Base-by-base conservation (phyloP, 208 protist species). In the Crithidia bombi region DNA sequence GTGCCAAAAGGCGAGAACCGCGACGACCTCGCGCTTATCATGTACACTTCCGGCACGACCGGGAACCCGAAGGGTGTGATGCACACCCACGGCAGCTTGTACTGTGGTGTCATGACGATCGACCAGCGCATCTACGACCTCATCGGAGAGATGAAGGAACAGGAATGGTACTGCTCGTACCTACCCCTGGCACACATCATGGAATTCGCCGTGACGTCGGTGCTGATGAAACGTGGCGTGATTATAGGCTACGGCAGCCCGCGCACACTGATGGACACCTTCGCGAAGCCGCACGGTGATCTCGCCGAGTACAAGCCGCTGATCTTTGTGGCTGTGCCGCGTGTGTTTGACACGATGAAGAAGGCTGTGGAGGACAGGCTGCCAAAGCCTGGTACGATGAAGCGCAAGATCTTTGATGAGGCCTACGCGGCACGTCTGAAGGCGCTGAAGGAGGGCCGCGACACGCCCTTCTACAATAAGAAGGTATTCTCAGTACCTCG, bases 151-250 rank as follows among this genome's bases (percentile, higher is more conserved):
- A 63, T 69, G 26, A 81, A 58, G 49, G 73, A 79, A 38, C 83
- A 96, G 56, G 83, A 83, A 62, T 81, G 74, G 78, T 94, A 96
- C 73, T 86, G 95, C 56, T 89, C 91, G 3, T 98, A 97, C 67
- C 74, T 98, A 0, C 94, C 94, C 12, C 63, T 97, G 6, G 94
- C 92, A n/a, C 94, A 98, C 81, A 96, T 98, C 69, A 90, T 98
- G 72, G 94, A 98, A 75, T 63, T 96, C 9, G 76, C 75, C 12
- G 89, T 91, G 39, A 64, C 88, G 30, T 85, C 61, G 15, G 65
- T 91, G 50, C 68, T 97, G 25, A 71, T 97, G 61, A 62, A 69
- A 35, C 75, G 85, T 19, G 93, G 90, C 28, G 75, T 76, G 43
- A 69, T 84, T 39, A 82, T 95, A 69, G 82, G 90, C 72, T 96